Base-by-base conservation (phyloP, 2,329 filamentous ascomycete genomes). In the Camptophora hylomeconis region DNA sequence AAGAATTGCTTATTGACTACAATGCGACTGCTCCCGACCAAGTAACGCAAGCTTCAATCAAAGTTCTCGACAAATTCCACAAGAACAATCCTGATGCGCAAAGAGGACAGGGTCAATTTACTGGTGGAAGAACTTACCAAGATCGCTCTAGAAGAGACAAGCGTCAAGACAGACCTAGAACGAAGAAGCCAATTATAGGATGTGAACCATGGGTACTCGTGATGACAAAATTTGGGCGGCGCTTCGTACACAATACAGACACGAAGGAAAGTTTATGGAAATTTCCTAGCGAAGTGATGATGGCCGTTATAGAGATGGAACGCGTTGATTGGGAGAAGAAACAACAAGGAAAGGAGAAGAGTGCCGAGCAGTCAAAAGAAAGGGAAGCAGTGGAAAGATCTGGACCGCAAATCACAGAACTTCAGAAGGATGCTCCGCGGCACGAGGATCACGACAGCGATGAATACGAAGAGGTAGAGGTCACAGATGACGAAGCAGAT, bases 261-360 rank as follows among this genome's bases (percentile, higher is more conserved):
- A 93, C 87, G 41, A 80, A 87, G 20, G 69, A 84, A 42, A 95
- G 86, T 53, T 84, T 84, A 53, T 98, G 92, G 89, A 83, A 83
- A 46, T 89, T 94, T 45, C 89, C 89, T 0, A 72, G 82, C 31
- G 77, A 89, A 50, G 65, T 98, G 19, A 76, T 86, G 67, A 75
- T 78, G 36, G 83, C 73, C 0, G 69, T 76, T 2, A 50, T 69
- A 3, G 70, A 74, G 9, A 80, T 89, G 30, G 73, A 78, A 46
- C 57, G 58, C 14, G 60, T 82, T 31, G 83, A 93, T 52, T 72
- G 78, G 50, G 73, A 76, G 41, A 69, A 72, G 35, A 42, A 56
- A 60, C 72, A 57, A 55, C 46, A 21, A 18, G 37, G 38, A 28
- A 25, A 30, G 6, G 34, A 38, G 16, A 13, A 32, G 10, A 16